Evolutionary conservation across 2,329 filamentous ascomycete genomes (phyloP).

Genomic region (Stemphylium beticola): DNA sequence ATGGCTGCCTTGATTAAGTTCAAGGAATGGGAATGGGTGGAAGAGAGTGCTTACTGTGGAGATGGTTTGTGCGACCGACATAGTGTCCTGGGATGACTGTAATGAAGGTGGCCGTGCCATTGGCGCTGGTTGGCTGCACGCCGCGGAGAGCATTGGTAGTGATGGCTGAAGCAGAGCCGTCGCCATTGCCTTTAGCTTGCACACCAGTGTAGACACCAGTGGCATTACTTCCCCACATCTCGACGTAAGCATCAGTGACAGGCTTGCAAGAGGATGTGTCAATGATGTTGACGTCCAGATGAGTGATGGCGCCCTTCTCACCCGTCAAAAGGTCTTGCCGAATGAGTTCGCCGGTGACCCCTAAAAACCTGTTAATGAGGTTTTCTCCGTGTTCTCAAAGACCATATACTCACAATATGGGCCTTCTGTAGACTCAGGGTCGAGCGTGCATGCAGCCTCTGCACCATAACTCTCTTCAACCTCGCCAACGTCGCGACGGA

Average conservation of each 20-base stretch:
- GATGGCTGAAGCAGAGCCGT: slow-evolving; percentile 35
- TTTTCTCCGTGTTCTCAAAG: neutral
- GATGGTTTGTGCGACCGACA: slow-evolving; percentile 39
- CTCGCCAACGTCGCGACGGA: slow-evolving; percentile 36
- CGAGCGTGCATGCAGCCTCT: slow-evolving; percentile 41
- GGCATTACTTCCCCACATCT: slow-evolving; percentile 56
- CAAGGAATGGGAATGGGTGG: neutral
- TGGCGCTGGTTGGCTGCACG: slow-evolving; percentile 53
- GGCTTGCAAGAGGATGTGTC: slow-evolving; percentile 61
- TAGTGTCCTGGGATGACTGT: slow-evolving; percentile 56
- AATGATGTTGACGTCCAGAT: slow-evolving; percentile 61
- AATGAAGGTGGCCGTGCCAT: slow-evolving; percentile 58
- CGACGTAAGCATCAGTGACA: slow-evolving; percentile 57
- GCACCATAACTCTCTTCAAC: slow-evolving; percentile 36
- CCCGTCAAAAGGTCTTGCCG: slow-evolving; percentile 57
- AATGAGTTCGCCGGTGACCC: slow-evolving; percentile 59
- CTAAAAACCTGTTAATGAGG: slow-evolving; percentile 19
- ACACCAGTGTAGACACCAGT: slow-evolving; percentile 58
- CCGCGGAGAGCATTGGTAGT: slow-evolving; percentile 55
- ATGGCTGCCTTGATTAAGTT: slow-evolving; percentile 28
- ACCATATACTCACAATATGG: slow-evolving; percentile 40
- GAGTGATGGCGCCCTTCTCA: slow-evolving; percentile 57
- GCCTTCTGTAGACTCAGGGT: slow-evolving; percentile 42
- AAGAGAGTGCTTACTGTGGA: slow-evolving; percentile 34
- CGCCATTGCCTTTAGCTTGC: slow-evolving; percentile 43